Evolutionary conservation across 2,329 filamentous ascomycete genomes (phyloP).

Genomic region (Didymella lethalis): DNA sequence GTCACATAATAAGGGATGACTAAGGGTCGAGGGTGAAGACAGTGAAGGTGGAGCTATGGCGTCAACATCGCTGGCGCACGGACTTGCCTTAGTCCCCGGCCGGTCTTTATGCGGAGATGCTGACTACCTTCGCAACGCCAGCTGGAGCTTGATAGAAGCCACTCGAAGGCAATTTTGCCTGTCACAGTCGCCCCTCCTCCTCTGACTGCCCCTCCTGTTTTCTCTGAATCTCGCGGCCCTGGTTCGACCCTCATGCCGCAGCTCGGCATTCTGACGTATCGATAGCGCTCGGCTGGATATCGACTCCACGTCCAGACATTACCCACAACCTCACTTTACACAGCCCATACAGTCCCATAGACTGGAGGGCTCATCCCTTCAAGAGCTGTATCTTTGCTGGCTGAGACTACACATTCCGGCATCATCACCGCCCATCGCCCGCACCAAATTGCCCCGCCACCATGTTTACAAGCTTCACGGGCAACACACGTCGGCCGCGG

Average conservation of each 20-base stretch:
- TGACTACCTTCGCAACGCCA: constrained; percentile 16
- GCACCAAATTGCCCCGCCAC: constrained; percentile 23
- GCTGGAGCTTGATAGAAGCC: constrained; percentile 29
- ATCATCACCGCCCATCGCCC: background rate
- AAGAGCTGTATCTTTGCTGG: background rate
- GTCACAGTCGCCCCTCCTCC: constrained; percentile 9
- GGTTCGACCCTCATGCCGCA: constrained; percentile 4
- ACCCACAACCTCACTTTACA: background rate
- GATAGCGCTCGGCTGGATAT: constrained; percentile 14
- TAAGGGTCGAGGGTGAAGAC: background rate
- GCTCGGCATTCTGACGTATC: constrained; percentile 11
- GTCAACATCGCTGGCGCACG: constrained; percentile 16
- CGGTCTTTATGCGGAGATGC: constrained; percentile 19
- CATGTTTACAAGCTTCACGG: constrained; percentile 95
- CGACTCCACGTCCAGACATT: constrained; percentile 12
- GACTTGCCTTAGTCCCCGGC: constrained; percentile 10
- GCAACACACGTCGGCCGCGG: constrained; percentile 81
- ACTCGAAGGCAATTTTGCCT: constrained; percentile 22
- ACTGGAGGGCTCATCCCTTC: constrained; percentile 13
- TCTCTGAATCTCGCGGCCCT: background rate
- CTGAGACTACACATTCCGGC: background rate
- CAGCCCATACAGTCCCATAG: constrained; percentile 19
- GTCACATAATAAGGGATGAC: background rate
- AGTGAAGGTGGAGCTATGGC: constrained; percentile 15
- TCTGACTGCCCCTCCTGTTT: background rate